Evolutionary conservation across 352 stramenopile genomes (phyloP), one percentile per base, ranked within the genome.

Genomic region (Saprolegnia diclina): DNA sequence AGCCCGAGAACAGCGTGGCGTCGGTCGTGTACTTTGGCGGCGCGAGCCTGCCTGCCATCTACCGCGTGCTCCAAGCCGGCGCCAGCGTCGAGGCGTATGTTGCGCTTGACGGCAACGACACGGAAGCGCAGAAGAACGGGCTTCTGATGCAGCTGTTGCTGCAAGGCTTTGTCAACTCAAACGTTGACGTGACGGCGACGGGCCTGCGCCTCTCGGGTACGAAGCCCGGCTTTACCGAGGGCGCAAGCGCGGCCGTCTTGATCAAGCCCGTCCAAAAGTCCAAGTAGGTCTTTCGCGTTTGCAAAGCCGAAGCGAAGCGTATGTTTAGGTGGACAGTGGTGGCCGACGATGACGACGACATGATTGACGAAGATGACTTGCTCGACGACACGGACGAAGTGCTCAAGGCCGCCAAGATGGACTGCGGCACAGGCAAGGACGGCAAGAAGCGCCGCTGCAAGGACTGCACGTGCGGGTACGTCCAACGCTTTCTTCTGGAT

Each of bases 381-480:
- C 72, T 97, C 37, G 87, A 91, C 53, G 83, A 93, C 73, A 89
- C 81, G 21, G 84, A 96, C 57, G 86, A 90, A n/a, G 79, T 94
- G 19, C 75, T 92, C 35, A 73, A 89, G 73, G 74, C 82, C 1
- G 82, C 83, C 4, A 83, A 91, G 69, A 73, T 78, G 38, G 83
- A 91, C 55, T 91, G 83, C 61, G 87, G 73, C 1, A 85, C 90
- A 48, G 83, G 91, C 70, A 92, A 85, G 65, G 82, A 85, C 59
- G 89, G 89, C 52, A 98, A 98, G 77, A 98, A 98, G 76, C 84
- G 90, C 56, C 85, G 95, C 6, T 99, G 96, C 87, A 97, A 98
- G 77, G 92, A 99, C 80, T 99, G 96, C 80, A 97, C 91, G 29
- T 99, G 96, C 82, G 96, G 96, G 85, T 93, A 56, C 26, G 38